phyloP scores from a whole-genome alignment of 352 stramenopile species.

The Phytophthora cajani region DNA sequence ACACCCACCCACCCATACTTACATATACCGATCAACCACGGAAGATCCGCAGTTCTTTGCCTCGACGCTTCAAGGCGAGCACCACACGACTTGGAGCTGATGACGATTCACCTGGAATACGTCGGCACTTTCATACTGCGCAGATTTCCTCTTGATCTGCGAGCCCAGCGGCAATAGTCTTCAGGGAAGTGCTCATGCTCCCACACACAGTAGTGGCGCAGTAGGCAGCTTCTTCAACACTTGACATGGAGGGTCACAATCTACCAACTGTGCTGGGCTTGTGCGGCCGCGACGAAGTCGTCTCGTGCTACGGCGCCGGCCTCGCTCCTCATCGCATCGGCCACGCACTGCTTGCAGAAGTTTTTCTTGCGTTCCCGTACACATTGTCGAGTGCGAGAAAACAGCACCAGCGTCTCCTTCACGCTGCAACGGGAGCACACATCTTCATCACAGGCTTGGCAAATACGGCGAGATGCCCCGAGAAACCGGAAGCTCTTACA shows the following conservation, averaged over 20 bases:
- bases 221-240: not conserved
- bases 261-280: constrained; percentile 34
- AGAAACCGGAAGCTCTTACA: constrained; percentile 47
- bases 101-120: not conserved
- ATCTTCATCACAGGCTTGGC: constrained; percentile 39
- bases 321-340: constrained; percentile 41
- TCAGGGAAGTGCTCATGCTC: not conserved
- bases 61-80: constrained; percentile 1
- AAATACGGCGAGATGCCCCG: constrained; percentile 33
- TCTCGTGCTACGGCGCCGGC: constrained; percentile 35
- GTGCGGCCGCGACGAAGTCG: constrained; percentile 27
- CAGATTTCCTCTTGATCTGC: constrained; percentile 13
- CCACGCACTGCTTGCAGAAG: constrained; percentile 45
- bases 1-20: too few relatives aligned
- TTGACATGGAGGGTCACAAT: not conserved
- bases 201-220: constrained; percentile 4
- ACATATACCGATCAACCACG: not conserved
- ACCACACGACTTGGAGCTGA: constrained; percentile 2
- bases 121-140: constrained; percentile 8
- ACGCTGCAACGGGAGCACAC: constrained; percentile 41
- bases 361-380: constrained; percentile 35
- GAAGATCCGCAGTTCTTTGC: not conserved
- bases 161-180: not conserved
- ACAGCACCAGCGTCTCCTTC: constrained; percentile 36
- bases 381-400: constrained; percentile 22